Percentiles rank a stretch among this genome's conserved stretches.
Evolutionary conservation across 2,329 filamentous ascomycete species (phyloP).

Genomic region (Septoria petroselini): DNA sequence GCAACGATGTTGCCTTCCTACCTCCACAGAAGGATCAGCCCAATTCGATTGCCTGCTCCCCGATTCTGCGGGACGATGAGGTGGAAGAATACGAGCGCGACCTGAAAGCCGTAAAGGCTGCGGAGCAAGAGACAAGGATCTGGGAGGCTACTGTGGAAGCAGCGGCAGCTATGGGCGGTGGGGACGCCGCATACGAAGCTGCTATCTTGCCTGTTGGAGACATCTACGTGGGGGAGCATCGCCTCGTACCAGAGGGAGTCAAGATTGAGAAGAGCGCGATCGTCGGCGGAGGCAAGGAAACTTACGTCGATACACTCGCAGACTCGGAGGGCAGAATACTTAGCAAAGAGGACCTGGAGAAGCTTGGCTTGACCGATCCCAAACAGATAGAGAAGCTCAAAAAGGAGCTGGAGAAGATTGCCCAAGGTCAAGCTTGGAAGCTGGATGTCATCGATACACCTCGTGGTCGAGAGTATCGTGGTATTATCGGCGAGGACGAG

Average conservation of each 20-base stretch:
- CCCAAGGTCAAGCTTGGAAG: constrained; percentile 71
- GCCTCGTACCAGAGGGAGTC: constrained; percentile 54
- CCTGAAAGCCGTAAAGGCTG: constrained; percentile 24
- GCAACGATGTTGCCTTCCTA: constrained; percentile 79
- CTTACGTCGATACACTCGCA: constrained; percentile 52
- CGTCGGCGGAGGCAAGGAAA: constrained; percentile 53
- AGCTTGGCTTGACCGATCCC: constrained; percentile 64
- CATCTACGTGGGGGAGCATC: constrained; percentile 57
- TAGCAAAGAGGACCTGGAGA: constrained; percentile 48
- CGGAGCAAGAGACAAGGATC: constrained; percentile 24
- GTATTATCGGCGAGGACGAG: constrained; percentile 62
- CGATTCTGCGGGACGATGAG: constrained; percentile 62
- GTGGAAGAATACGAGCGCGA: constrained; percentile 36
- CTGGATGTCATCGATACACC: constrained; percentile 73
- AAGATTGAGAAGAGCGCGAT: constrained; percentile 54
- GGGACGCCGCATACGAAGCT: constrained; percentile 8
- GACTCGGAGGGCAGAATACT: constrained; percentile 54
- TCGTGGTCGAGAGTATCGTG: constrained; percentile 63
- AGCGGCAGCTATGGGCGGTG: constrained; percentile 31
- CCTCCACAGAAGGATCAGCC: constrained; percentile 75
- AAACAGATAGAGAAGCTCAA: constrained; percentile 67
- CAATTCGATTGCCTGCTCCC: constrained; percentile 72
- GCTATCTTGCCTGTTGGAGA: constrained; percentile 49
- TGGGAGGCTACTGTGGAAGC: constrained; percentile 31
- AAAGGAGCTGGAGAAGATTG: constrained; percentile 64